A percentile compares a stretch with the other conserved stretches of the same genome.
phyloP scores from a whole-genome alignment of 2,329 filamentous ascomycete species.

The Aureobasidium namibiae region DNA sequence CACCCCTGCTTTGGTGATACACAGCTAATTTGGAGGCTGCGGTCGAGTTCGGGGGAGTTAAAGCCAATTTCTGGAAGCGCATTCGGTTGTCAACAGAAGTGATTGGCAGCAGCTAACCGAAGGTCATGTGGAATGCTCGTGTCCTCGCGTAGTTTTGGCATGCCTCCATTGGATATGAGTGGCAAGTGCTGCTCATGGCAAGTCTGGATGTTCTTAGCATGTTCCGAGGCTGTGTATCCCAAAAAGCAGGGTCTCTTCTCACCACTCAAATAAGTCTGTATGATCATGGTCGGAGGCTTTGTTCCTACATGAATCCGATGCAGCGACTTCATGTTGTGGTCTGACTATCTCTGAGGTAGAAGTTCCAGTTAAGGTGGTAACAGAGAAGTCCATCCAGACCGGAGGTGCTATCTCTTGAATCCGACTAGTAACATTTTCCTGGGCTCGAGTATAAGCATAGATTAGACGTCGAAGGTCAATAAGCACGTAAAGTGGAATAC shows the following conservation, averaged over 20 bases:
- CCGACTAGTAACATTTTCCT: too few species aligned
- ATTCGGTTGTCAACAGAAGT: background rate
- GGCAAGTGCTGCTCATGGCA: background rate
- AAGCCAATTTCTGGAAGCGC: conserved; percentile 1
- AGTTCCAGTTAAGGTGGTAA: too few species aligned
- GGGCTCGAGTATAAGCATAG: too few species aligned
- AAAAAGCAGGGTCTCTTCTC: background rate
- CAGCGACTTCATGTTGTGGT: background rate
- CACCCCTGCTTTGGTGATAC: conserved; percentile 4
- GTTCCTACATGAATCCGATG: background rate
- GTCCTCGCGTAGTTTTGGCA: background rate
- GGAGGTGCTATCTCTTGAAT: too few species aligned
- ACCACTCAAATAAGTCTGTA: background rate
- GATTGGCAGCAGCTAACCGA: background rate
- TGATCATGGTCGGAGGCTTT: background rate
- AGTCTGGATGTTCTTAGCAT: background rate
- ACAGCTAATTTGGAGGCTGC: background rate
- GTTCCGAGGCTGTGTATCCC: background rate
- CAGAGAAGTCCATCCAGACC: too few species aligned
- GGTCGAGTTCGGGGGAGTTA: background rate
- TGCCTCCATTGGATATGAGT: too few species aligned
- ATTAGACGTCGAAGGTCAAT: too few species aligned
- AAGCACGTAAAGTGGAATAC: too few species aligned
- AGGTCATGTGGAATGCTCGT: background rate
- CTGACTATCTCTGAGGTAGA: background rate